Conservation (phyloP, 192 early-diverging fungal species). For the Gaertneriomyces semiglobifer region DNA sequence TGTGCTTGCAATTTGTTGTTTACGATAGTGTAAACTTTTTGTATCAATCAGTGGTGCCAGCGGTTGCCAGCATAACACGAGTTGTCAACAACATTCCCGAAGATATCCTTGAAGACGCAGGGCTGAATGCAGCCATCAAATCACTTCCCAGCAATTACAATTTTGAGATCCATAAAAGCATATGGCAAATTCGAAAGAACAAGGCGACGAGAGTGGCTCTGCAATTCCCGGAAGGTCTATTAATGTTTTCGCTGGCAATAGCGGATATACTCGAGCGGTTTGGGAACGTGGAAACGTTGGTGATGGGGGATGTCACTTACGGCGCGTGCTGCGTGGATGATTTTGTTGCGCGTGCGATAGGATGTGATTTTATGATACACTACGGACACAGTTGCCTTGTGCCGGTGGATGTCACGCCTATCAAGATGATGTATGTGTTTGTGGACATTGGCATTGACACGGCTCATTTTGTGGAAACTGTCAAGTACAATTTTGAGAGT, state of each 20-base stretch:
- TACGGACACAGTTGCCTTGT: constrained; percentile 97
- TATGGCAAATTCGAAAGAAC: constrained; percentile 80
- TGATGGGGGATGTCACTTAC: constrained; percentile 99
- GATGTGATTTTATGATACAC: constrained; percentile 97
- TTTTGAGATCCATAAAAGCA: constrained; percentile 97
- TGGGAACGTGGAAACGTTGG: constrained; percentile 81
- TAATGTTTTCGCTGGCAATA: constrained; percentile 91
- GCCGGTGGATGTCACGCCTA: constrained; percentile 88
- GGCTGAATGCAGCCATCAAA: constrained; percentile 80
- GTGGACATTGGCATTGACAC: constrained; percentile 97
- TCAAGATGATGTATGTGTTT: constrained; percentile 97
- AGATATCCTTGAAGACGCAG: constrained; percentile 74
- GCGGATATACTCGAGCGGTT: constrained; percentile 89
- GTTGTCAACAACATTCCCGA: constrained; percentile 78
- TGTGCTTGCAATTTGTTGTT: too few species aligned
- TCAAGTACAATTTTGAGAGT: constrained; percentile 78
- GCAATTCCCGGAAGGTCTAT: constrained; percentile 95
- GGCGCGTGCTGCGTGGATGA: constrained; percentile 99
- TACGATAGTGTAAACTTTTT: too few species aligned
- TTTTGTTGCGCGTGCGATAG: constrained; percentile 84
- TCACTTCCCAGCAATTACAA: constrained; percentile 93
- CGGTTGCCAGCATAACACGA: constrained; percentile 12
- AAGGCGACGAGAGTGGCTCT: constrained; percentile 82
- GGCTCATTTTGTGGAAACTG: constrained; percentile 86
- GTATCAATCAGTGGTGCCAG: too few species aligned